A percentile compares a stretch with the other conserved stretches of the same genome.
phyloP scores from a whole-genome alignment of 163 green algal genomes.

The Scenedesmus sp. region DNA sequence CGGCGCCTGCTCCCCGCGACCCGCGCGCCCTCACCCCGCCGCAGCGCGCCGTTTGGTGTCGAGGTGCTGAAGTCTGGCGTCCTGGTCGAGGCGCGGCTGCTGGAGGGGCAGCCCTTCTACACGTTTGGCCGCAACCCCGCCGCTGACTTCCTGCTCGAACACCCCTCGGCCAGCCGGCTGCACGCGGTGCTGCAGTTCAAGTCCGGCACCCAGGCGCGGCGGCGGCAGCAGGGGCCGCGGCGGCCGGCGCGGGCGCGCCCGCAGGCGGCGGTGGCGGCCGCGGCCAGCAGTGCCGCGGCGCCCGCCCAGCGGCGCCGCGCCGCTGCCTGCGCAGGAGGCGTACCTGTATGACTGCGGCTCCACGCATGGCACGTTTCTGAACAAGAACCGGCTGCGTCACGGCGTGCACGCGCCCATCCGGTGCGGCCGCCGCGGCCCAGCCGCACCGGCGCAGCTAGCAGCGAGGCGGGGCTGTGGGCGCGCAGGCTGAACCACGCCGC shows the following conservation, averaged over 20 bases:
- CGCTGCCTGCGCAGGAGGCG: constrained; percentile 49
- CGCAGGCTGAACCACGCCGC: too few relatives aligned
- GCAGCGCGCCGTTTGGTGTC: constrained; percentile 67
- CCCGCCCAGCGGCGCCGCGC: too few relatives aligned
- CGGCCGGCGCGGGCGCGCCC: too few relatives aligned
- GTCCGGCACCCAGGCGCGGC: constrained; percentile 20
- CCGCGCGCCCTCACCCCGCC: background rate
- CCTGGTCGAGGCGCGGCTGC: constrained; percentile 53
- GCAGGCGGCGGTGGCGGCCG: too few relatives aligned
- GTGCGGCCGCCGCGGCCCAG: background rate
- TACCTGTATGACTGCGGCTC: constrained; percentile 86
- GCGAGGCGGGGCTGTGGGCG: too few relatives aligned
- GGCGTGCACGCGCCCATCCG: constrained; percentile 31
- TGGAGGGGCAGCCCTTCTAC: constrained; percentile 52
- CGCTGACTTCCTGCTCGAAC: constrained; percentile 86
- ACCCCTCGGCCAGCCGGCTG: constrained; percentile 79
- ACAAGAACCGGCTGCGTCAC: constrained; percentile 81
- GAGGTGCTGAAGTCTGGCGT: constrained; percentile 80
- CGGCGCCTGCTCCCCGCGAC: too few relatives aligned
- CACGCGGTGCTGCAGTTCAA: constrained; percentile 84
- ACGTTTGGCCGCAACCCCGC: constrained; percentile 82
- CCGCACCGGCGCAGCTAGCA: too few relatives aligned
- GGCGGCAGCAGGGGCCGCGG: too few relatives aligned
- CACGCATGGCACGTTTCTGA: constrained; percentile 91
- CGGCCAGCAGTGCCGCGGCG: too few relatives aligned